Conservation (phyloP, 768 basidiomycete genomes). For the Mrakia blollopis region DNA sequence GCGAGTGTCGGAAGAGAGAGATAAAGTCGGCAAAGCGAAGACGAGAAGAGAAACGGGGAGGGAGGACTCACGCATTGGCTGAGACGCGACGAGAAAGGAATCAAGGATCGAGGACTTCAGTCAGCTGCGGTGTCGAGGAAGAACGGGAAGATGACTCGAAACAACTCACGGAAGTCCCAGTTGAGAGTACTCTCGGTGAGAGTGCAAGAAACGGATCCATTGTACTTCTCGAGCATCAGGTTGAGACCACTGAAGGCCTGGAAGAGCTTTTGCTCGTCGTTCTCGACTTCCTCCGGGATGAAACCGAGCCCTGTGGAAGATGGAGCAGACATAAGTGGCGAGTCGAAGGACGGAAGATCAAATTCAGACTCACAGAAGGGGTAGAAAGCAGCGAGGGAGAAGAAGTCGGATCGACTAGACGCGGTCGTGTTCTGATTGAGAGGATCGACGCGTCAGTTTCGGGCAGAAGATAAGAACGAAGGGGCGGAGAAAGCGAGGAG, state of each 20-base stretch:
- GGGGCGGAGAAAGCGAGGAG: background rate
- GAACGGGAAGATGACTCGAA: background rate
- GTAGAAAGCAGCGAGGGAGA: conserved; percentile 68
- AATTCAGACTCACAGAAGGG: conserved; percentile 7
- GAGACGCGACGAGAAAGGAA: background rate
- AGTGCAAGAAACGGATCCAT: conserved; percentile 77
- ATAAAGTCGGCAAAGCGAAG: background rate
- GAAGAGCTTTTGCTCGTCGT: conserved; percentile 58
- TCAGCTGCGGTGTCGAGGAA: too few species aligned
- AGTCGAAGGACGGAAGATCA: conserved; percentile 46
- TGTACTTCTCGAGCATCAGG: conserved; percentile 61
- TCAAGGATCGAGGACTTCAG: too few species aligned
- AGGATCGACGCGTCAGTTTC: background rate
- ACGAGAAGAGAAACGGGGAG: background rate
- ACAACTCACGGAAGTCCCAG: conserved; percentile 27
- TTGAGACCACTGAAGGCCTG: conserved; percentile 69
- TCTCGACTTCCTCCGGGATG: conserved; percentile 64
- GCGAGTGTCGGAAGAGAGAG: background rate
- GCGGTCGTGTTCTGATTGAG: conserved; percentile 56
- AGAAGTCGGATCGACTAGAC: conserved; percentile 60
- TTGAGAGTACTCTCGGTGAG: conserved; percentile 52
- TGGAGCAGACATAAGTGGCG: conserved; percentile 50
- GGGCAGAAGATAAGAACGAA: background rate
- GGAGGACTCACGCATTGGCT: background rate
- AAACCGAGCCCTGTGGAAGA: conserved; percentile 58